Conservation (phyloP, 148 eudicot genomes). For the Chenopodium album region DNA sequence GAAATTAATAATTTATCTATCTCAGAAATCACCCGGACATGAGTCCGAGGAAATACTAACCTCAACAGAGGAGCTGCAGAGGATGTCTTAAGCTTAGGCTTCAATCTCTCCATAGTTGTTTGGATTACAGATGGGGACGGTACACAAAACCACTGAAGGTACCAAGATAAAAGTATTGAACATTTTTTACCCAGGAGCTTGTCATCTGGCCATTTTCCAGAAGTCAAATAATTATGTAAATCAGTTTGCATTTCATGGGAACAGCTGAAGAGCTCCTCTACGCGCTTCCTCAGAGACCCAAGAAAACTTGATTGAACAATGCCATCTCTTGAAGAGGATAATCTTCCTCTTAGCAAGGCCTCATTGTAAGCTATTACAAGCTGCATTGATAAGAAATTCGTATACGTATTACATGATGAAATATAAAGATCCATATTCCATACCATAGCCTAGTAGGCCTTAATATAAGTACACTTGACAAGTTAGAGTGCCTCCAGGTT, state of each 20-base stretch:
- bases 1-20: conserved; percentile 41
- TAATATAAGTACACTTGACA: neutral
- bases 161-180: conserved; percentile 71
- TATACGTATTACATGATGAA: neutral
- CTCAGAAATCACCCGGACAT: conserved; percentile 47
- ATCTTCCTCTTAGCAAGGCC: conserved; percentile 57
- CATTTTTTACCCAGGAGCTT: conserved; percentile 35
- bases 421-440: neutral
- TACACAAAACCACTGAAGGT: conserved; percentile 76
- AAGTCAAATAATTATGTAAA: conserved; percentile 45
- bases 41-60: conserved; percentile 66
- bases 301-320: conserved; percentile 74
- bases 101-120: conserved; percentile 44
- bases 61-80: conserved; percentile 59
- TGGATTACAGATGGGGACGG: conserved; percentile 58
- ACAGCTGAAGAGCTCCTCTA: conserved; percentile 56
- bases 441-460: neutral
- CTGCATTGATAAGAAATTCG: conserved; percentile 39
- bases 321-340: conserved; percentile 50
- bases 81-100: conserved; percentile 31
- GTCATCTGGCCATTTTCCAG: conserved; percentile 67
- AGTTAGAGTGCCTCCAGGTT: neutral
- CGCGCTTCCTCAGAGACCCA: conserved; percentile 73
- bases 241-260: conserved; percentile 30
- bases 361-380: conserved; percentile 87